Percentiles rank a stretch among this genome's conserved stretches.
These are phyloP conservation scores for Plasmodium gallinaceum DNA, from an alignment of 169 alveolate species.

Conservation along the genomic window DNA sequence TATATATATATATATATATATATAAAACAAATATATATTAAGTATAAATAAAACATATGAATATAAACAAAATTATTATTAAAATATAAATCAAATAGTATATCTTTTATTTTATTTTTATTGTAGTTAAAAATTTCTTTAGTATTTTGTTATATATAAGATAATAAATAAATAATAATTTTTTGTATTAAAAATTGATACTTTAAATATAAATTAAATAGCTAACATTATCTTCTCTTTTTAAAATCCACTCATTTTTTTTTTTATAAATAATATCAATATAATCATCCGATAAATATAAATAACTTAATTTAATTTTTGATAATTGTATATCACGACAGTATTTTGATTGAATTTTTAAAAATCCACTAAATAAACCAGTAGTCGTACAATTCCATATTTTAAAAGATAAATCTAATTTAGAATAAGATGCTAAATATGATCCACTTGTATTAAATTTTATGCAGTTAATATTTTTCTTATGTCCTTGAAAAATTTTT, in stretches of 20 bases:
- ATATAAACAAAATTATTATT: background rate
- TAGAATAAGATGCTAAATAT: slow-evolving; percentile 69
- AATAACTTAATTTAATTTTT: slow-evolving; percentile 42
- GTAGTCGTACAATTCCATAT: slow-evolving; percentile 73
- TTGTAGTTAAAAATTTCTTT: too few species aligned
- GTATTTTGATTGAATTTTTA: slow-evolving; percentile 62
- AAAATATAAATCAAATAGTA: background rate
- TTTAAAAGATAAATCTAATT: slow-evolving; percentile 64
- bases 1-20: background rate
- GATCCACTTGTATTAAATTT: slow-evolving; percentile 51
- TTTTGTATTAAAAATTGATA: too few species aligned
- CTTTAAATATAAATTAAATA: slow-evolving; percentile 38
- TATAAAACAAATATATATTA: background rate
- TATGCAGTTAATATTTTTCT: slow-evolving; percentile 52
- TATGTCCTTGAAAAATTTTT: slow-evolving; percentile 77
- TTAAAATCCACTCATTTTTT: slow-evolving; percentile 66
- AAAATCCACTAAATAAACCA: slow-evolving; percentile 75
- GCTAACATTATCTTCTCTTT: slow-evolving; percentile 54
- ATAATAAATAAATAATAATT: too few species aligned
- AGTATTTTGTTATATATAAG: too few species aligned
- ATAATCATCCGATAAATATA: slow-evolving; percentile 36
- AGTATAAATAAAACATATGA: background rate
- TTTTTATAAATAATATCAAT: slow-evolving; percentile 56
- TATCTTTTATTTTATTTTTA: too few species aligned
- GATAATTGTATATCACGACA: slow-evolving; percentile 54